Conservation (phyloP, 495 filamentous ascomycete genomes). For the Penicillium psychrofluorescens region DNA sequence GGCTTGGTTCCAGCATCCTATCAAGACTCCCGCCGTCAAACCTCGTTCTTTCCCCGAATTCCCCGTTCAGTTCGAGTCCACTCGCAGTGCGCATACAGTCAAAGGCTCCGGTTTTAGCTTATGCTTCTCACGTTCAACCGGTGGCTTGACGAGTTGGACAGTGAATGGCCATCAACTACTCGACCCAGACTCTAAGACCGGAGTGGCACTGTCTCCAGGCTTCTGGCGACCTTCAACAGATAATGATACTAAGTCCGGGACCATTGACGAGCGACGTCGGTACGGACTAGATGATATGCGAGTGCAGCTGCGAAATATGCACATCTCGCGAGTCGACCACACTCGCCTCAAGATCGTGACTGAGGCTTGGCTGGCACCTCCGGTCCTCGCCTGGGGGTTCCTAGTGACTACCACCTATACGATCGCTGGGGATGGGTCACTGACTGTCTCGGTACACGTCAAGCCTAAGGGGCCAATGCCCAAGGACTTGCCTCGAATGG, state of each 20-base stretch:
- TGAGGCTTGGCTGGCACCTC: conserved; percentile 45
- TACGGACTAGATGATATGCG: conserved; percentile 5
- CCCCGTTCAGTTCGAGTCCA: background rate
- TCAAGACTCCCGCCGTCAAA: conserved; percentile 6
- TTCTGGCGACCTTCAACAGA: conserved; percentile 52
- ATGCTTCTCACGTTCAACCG: conserved; percentile 11
- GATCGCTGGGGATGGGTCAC: conserved; percentile 32
- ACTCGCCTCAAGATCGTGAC: conserved; percentile 6
- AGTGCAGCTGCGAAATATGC: no score
- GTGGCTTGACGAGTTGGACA: conserved; percentile 9
- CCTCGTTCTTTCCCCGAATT: background rate
- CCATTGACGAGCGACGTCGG: conserved; percentile 28
- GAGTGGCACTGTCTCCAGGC: conserved; percentile 16
- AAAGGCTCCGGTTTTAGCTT: no score
- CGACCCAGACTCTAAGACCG: conserved; percentile 2
- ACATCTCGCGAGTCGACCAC: no score
- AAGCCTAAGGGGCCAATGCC: conserved; percentile 42
- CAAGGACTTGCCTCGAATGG: conserved; percentile 47
- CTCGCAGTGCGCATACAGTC: background rate
- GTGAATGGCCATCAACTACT: conserved; percentile 1
- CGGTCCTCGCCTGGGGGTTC: conserved; percentile 52
- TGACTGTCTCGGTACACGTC: conserved; percentile 27
- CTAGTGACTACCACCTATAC: conserved; percentile 39
- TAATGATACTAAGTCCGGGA: conserved; percentile 48
- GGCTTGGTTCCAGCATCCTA: conserved; percentile 23